phyloP scores from a whole-genome alignment of 371 early-diverging fungal genomes.

The Mucor ambiguus region DNA sequence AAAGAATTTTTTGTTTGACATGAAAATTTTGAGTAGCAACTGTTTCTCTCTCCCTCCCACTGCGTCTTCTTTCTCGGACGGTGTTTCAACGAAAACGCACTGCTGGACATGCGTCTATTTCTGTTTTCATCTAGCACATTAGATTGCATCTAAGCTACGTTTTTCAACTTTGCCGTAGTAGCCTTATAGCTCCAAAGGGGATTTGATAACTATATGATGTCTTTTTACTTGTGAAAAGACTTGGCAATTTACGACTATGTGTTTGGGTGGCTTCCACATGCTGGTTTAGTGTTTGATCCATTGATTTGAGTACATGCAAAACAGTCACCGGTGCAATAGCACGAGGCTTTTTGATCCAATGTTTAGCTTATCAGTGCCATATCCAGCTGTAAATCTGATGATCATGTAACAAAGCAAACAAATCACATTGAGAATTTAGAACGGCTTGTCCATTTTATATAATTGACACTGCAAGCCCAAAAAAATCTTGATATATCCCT shows the following conservation, averaged over 20 bases:
- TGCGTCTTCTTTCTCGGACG: background rate
- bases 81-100: background rate
- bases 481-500: no score
- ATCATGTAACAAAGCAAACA: background rate
- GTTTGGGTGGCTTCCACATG: constrained; percentile 1
- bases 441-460: background rate
- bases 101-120: background rate
- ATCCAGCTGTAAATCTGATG: background rate
- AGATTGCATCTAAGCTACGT: background rate
- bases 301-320: background rate
- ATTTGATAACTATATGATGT: background rate
- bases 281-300: background rate
- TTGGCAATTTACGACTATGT: background rate
- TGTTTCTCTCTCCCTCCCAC: background rate
- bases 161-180: background rate
- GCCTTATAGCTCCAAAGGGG: background rate
- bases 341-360: background rate
- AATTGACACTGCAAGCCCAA: background rate
- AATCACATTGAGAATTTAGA: background rate
- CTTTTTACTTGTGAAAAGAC: background rate
- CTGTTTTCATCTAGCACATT: background rate
- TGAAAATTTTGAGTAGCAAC: constrained; percentile 7
- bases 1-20: constrained; percentile 2
- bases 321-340: background rate
- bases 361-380: background rate